Evolutionary conservation across 805 yeast species (phyloP).

Genomic region (Suhomyces kilbournensis): DNA sequence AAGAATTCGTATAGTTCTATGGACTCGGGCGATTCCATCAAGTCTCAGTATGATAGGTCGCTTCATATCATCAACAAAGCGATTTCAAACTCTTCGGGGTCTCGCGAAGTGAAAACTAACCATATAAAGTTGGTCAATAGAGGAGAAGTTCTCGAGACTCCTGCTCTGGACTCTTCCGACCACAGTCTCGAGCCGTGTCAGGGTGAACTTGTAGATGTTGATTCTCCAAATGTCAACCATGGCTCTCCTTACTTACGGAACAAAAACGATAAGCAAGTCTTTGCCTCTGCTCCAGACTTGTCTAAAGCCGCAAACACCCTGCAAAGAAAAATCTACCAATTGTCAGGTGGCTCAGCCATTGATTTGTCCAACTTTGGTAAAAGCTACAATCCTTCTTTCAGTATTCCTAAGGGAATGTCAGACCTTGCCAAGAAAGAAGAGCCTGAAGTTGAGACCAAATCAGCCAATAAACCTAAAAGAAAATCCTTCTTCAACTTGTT

Average conservation of each 20-base stretch:
- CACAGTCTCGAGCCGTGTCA: not conserved
- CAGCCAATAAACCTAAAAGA: constrained; percentile 14
- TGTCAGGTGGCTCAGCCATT: constrained; percentile 32
- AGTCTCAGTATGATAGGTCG: constrained; percentile 8
- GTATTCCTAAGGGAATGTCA: constrained; percentile 12
- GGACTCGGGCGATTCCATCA: constrained; percentile 6
- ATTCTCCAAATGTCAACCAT: not conserved
- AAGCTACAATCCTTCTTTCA: constrained; percentile 36
- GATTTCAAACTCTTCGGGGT: constrained; percentile 7
- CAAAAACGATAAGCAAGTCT: not conserved
- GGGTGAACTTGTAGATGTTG: constrained; percentile 4
- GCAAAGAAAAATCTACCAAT: constrained; percentile 7
- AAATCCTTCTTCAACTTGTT: constrained; percentile 37
- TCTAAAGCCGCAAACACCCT: constrained; percentile 1
- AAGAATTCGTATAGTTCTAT: constrained; percentile 4
- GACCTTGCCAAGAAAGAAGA: constrained; percentile 9
- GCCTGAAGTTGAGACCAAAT: not conserved
- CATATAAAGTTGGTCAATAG: not conserved
- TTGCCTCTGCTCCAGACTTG: constrained; percentile 16
- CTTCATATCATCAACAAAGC: constrained; percentile 12
- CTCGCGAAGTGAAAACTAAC: not conserved
- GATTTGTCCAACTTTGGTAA: constrained; percentile 41
- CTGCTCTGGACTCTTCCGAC: not conserved
- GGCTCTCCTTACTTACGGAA: not conserved
- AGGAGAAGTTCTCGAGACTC: not conserved